Conservation (phyloP, 2,329 filamentous ascomycete species). For the Aplosporella prunicola region DNA sequence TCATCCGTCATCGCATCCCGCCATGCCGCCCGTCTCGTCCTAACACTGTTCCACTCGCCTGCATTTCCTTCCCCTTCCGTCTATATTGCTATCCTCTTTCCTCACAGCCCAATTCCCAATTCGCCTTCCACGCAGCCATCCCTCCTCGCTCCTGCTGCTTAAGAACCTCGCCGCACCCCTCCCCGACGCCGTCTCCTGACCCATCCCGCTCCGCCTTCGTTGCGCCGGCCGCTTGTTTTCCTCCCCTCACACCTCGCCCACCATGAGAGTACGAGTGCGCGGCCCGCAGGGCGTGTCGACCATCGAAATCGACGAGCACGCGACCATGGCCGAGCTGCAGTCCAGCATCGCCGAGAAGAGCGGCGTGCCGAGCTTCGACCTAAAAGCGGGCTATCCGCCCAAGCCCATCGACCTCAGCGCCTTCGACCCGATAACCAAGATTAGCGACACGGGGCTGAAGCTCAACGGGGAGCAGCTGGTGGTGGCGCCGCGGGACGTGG, state of each 20-base stretch:
- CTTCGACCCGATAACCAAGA: slow-evolving; percentile 40
- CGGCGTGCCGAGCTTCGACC: slow-evolving; percentile 54
- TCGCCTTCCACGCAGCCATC: too few species aligned
- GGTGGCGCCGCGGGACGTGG: slow-evolving; percentile 41
- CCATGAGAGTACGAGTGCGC: slow-evolving; percentile 67
- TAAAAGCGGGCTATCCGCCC: slow-evolving; percentile 81
- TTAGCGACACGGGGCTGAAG: slow-evolving; percentile 49
- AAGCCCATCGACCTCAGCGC: slow-evolving; percentile 54
- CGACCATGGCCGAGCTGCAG: slow-evolving; percentile 55
- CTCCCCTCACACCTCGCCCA: slow-evolving; percentile 7
- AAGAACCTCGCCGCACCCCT: too few species aligned
- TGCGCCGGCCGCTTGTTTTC: too few species aligned
- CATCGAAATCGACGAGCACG: slow-evolving; percentile 57
- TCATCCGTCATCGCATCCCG: too few species aligned
- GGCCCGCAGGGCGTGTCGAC: slow-evolving; percentile 64
- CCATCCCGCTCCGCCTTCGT: too few species aligned
- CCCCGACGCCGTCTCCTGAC: too few species aligned
- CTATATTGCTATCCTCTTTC: too few species aligned
- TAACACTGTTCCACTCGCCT: too few species aligned
- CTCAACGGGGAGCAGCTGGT: slow-evolving; percentile 61
- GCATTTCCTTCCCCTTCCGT: too few species aligned
- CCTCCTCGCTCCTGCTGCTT: too few species aligned
- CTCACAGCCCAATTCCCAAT: too few species aligned
- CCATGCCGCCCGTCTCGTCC: too few species aligned
- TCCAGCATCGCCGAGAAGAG: slow-evolving; percentile 54